These are phyloP conservation scores for Penicillium goetzii DNA, from an alignment of 495 filamentous ascomycete genomes.

Conservation along the genomic window DNA sequence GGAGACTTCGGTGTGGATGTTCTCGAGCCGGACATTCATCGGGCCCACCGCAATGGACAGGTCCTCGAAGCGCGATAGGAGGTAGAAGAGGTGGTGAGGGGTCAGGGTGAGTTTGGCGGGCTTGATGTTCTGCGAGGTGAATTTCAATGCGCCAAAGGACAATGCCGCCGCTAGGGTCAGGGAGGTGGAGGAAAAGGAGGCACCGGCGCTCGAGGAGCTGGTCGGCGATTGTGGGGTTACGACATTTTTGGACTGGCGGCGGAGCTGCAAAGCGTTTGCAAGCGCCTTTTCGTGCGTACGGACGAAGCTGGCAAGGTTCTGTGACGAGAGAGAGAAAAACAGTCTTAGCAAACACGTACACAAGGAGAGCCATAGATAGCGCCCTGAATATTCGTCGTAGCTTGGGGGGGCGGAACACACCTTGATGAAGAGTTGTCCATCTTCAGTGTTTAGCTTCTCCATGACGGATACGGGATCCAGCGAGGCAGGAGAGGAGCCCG, in stretches of 20 bases:
- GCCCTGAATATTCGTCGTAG: not conserved
- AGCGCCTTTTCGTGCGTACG: conserved; percentile 96
- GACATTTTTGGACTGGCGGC: conserved; percentile 69
- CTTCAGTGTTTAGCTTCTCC: conserved; percentile 67
- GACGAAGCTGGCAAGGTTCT: conserved; percentile 95
- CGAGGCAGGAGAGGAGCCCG: conserved; percentile 31
- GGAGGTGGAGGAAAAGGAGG: conserved; percentile 70
- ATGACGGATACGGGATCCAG: conserved; percentile 41
- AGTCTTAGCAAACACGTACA: conserved; percentile 17
- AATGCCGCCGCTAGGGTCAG: conserved; percentile 78
- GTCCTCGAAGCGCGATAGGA: conserved; percentile 92
- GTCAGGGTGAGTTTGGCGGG: conserved; percentile 90
- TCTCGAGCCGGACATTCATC: conserved; percentile 95
- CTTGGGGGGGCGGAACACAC: conserved; percentile 44
- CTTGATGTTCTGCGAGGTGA: conserved; percentile 81
- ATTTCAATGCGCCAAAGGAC: conserved; percentile 80
- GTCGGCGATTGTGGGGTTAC: conserved; percentile 49
- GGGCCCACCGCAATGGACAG: conserved; percentile 86
- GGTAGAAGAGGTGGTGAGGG: conserved; percentile 96
- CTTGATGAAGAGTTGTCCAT: conserved; percentile 89
- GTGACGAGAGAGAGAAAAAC: not conserved
- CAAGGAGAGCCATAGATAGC: too few relatives aligned
- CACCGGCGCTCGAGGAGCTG: conserved; percentile 53
- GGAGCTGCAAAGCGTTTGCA: conserved; percentile 89
- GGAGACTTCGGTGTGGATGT: conserved; percentile 83